These are phyloP conservation scores for Hyphodiscus hymeniophilus DNA, from an alignment of 495 filamentous ascomycete genomes.

Conservation along the genomic window DNA sequence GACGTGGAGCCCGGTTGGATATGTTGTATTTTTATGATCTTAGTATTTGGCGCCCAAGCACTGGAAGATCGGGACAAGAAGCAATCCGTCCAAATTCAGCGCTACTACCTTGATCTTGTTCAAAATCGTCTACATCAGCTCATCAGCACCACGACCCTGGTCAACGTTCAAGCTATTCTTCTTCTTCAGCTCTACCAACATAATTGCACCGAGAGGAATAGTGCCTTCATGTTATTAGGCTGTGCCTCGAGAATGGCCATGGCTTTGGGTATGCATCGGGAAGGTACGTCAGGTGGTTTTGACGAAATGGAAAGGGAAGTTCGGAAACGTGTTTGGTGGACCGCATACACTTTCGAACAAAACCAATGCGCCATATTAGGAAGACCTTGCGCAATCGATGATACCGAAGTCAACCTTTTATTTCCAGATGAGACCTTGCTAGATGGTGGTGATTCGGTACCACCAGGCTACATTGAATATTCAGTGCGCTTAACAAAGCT, in stretches of 20 bases:
- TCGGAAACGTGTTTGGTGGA: constrained; percentile 41
- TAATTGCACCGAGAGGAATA: constrained; percentile 35
- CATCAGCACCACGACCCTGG: constrained; percentile 31
- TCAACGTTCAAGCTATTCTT: constrained; percentile 37
- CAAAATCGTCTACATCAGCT: constrained; percentile 24
- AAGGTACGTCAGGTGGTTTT: constrained; percentile 29
- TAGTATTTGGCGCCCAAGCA: constrained; percentile 31
- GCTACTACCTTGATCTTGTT: constrained; percentile 29
- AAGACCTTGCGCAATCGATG: constrained; percentile 38
- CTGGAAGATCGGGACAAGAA: constrained; percentile 20
- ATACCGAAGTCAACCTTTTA: constrained; percentile 31
- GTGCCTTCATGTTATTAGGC: constrained; percentile 36
- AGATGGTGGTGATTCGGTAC: constrained; percentile 21
- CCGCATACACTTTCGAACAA: constrained; percentile 37
- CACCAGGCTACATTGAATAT: constrained; percentile 23
- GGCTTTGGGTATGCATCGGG: constrained; percentile 39
- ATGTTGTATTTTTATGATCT: constrained; percentile 37
- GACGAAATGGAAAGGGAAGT: constrained; percentile 31
- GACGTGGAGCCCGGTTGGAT: constrained; percentile 31
- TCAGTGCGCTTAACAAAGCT: constrained; percentile 12
- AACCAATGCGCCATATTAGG: constrained; percentile 36
- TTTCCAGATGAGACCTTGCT: constrained; percentile 27
- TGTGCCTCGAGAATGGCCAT: constrained; percentile 35
- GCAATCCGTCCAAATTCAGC: constrained; percentile 28
- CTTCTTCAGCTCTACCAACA: constrained; percentile 38